Evolutionary conservation across 192 early-diverging fungal genomes (phyloP).

Genomic region (Mortierella hygrophila): DNA sequence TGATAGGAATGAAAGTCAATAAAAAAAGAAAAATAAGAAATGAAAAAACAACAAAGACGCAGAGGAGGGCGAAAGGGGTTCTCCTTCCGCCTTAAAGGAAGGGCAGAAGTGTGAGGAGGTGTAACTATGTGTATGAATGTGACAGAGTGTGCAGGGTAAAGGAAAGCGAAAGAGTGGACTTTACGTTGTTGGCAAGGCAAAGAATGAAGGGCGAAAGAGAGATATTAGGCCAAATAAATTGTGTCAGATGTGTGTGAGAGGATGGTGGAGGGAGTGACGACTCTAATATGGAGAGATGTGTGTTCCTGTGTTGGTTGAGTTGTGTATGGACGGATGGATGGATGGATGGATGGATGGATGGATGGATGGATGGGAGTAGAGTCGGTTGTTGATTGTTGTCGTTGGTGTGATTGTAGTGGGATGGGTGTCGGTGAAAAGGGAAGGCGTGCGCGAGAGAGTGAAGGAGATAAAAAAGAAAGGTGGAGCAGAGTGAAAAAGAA

Average conservation of each 20-base stretch:
- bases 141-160: neutral
- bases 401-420: too few relatives aligned
- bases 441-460: too few relatives aligned
- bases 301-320: neutral
- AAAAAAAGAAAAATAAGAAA: neutral
- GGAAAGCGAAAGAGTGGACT: neutral
- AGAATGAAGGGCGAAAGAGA: too few relatives aligned
- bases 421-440: too few relatives aligned
- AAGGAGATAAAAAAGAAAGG: neutral
- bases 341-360: neutral
- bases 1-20: neutral
- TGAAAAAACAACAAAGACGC: neutral
- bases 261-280: neutral
- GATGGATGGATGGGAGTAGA: neutral
- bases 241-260: neutral
- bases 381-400: too few relatives aligned
- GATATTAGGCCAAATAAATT: neutral
- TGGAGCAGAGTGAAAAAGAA: neutral
- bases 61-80: neutral
- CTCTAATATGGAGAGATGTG: neutral
- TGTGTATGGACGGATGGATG: neutral
- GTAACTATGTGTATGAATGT: neutral
- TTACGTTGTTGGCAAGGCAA: neutral
- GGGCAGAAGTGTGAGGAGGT: neutral
- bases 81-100: neutral